A percentile compares a stretch with the other conserved stretches of the same genome.
Conservation (phyloP, 2,329 filamentous ascomycete genomes). For the Claviceps maximensis region DNA sequence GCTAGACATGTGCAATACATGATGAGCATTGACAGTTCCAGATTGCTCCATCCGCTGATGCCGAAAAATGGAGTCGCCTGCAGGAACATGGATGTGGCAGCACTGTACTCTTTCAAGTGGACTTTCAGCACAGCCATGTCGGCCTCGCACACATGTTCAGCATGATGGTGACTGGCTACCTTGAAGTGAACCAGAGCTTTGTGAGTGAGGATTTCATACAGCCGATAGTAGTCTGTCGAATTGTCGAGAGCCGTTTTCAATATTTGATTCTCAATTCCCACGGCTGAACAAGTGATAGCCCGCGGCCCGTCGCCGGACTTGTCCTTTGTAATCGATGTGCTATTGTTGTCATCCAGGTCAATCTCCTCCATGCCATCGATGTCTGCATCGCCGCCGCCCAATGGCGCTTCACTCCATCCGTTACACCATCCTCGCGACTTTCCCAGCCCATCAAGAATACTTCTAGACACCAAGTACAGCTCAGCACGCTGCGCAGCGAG, state of each 20-base stretch:
- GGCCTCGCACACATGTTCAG: conserved; percentile 63
- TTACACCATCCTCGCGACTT: conserved; percentile 61
- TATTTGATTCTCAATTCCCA: conserved; percentile 30
- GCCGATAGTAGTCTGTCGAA: conserved; percentile 48
- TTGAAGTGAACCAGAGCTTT: conserved; percentile 72
- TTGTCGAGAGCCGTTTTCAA: conserved; percentile 49
- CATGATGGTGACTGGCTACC: conserved; percentile 64
- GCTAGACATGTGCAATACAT: conserved; percentile 78
- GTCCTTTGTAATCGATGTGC: conserved; percentile 12
- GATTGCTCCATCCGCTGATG: conserved; percentile 60
- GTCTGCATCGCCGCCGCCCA: conserved; percentile 30
- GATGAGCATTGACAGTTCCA: conserved; percentile 73
- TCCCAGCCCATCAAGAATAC: conserved; percentile 63
- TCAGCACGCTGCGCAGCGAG: conserved; percentile 74
- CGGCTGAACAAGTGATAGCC: conserved; percentile 11
- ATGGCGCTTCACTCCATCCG: conserved; percentile 54
- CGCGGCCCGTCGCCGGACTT: neutral
- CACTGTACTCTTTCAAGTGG: conserved; percentile 56
- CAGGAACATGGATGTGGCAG: conserved; percentile 66
- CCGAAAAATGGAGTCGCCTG: conserved; percentile 69
- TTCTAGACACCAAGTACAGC: conserved; percentile 65
- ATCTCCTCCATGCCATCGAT: conserved; percentile 43
- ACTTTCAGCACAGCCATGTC: conserved; percentile 81
- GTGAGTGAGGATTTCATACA: conserved; percentile 69
- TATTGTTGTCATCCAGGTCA: conserved; percentile 31